phyloP scores from a whole-genome alignment of 495 filamentous ascomycete species.

The Penicillium coprophilum region DNA sequence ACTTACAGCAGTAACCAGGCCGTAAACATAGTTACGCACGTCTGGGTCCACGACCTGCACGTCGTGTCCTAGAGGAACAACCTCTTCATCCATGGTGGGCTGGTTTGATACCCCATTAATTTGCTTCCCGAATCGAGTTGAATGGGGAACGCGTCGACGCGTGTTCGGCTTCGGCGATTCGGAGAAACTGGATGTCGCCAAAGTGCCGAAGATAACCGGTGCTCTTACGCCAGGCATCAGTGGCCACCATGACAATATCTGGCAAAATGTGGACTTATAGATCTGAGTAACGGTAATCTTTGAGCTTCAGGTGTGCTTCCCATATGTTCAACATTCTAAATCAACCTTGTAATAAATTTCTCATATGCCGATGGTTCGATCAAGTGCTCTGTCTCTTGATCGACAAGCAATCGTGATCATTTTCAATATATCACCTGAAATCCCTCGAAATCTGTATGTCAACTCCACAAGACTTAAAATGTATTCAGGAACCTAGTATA shows the following conservation, averaged over 20 bases:
- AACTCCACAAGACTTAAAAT: background rate
- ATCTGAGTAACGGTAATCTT: background rate
- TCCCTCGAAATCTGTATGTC: background rate
- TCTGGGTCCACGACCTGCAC: conserved; percentile 73
- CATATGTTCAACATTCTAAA: background rate
- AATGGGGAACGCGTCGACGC: conserved; percentile 37
- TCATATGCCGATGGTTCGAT: background rate
- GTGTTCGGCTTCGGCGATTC: conserved; percentile 28
- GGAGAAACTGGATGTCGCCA: conserved; percentile 32
- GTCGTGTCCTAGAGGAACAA: conserved; percentile 35
- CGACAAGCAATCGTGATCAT: background rate
- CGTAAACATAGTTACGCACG: conserved; percentile 86
- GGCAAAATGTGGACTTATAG: conserved; percentile 8
- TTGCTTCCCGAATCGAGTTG: conserved; percentile 26
- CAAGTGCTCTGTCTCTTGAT: background rate
- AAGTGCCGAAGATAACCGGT: conserved; percentile 46
- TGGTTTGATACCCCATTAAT: conserved; percentile 8
- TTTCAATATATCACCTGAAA: background rate
- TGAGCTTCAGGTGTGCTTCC: background rate
- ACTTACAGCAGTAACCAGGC: conserved; percentile 87
- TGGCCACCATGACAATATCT: conserved; percentile 1
- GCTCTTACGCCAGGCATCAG: background rate
- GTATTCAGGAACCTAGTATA: background rate
- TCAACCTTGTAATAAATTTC: background rate
- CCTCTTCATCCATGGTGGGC: conserved; percentile 45